Evolutionary conservation across 2,329 filamentous ascomycete species (phyloP).

Genomic region (Botrytis deweyae): DNA sequence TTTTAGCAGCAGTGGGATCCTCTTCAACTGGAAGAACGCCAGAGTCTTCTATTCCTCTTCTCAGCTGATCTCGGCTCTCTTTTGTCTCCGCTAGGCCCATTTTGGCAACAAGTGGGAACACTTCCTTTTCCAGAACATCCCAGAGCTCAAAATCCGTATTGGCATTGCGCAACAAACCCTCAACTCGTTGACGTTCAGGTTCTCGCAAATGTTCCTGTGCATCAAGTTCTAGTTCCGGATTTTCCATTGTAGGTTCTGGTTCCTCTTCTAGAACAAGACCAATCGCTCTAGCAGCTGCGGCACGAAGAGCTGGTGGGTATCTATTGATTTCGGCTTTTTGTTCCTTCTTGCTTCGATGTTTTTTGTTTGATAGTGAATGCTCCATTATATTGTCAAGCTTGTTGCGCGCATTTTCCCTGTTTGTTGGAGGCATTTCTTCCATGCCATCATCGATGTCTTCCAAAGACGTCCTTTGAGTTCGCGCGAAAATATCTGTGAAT

Average conservation of each 20-base stretch:
- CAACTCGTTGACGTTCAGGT: slow-evolving; percentile 53
- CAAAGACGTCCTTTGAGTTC: slow-evolving; percentile 35
- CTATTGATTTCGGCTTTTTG: slow-evolving; percentile 30
- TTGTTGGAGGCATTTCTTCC: background rate
- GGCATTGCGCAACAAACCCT: slow-evolving; percentile 53
- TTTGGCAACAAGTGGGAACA: slow-evolving; percentile 59
- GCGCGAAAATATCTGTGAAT: slow-evolving; percentile 56
- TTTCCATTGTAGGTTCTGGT: slow-evolving; percentile 14
- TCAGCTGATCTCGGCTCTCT: slow-evolving; percentile 3
- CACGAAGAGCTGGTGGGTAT: slow-evolving; percentile 37
- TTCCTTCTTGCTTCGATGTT: slow-evolving; percentile 22
- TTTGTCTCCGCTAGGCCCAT: slow-evolving; percentile 50
- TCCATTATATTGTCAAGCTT: slow-evolving; percentile 31
- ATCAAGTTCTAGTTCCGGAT: slow-evolving; percentile 22
- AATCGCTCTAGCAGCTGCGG: slow-evolving; percentile 37
- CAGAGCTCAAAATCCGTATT: slow-evolving; percentile 64
- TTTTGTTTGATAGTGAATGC: slow-evolving; percentile 20
- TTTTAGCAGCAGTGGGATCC: background rate
- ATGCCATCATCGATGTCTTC: background rate
- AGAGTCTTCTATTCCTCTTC: background rate
- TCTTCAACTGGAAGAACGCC: background rate
- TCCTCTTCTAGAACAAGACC: slow-evolving; percentile 28
- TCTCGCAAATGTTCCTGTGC: slow-evolving; percentile 37
- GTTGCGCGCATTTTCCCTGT: slow-evolving; percentile 24
- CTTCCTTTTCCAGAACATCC: slow-evolving; percentile 63